Base-by-base conservation (phyloP, 140 eudicot species). In the Oenanthe javanica region DNA sequence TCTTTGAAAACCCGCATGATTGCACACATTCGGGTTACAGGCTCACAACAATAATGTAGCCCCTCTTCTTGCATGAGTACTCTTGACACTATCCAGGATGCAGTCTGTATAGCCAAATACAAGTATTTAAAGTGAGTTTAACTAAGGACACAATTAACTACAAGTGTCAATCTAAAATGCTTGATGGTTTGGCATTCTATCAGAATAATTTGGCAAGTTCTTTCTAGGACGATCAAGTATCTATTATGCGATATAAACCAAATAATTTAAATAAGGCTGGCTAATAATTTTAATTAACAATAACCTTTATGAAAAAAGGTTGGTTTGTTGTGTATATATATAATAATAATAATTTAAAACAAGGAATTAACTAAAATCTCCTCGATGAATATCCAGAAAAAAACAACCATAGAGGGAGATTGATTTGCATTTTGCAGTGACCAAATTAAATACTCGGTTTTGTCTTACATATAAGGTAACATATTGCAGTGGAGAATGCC, bases 71-170 rank as follows among this genome's bases (percentile, higher is more conserved):
- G 78, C 82, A 73, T 54, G 9, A 88, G 79, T 36, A 86, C 80
- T 72, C 82, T 88, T 43, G 86, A 80, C 2, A 86, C 15, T 2
- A 86, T 77, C 69, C 80, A 86, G 0, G 88, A 79, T 77, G 92
- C 86, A 69, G 84, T 86, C 89, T 86, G 66, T 42, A 16, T 43
- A 63, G 23, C 42, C 78, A 74, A 9, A 75, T 4, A 12, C 51
- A 27, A 73, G 27, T 40, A 23, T 4, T 52, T 38, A 46, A n/a
- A 18, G 50, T 57, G 14, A 54, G 80, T 36, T 19, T 9, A 36
- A 36, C 40, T 36, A 51, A 55, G 6, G 9, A 38, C 40, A 21
- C 13, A 10, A 52, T 54, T 21, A 2, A 19, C 14, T 31, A 21
- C 27, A 10, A 42, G 49, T 15, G 46, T 38, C 31, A 0, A 38